Conservation (phyloP, 2,329 filamentous ascomycete genomes). For the Aureobasidium sp. region DNA sequence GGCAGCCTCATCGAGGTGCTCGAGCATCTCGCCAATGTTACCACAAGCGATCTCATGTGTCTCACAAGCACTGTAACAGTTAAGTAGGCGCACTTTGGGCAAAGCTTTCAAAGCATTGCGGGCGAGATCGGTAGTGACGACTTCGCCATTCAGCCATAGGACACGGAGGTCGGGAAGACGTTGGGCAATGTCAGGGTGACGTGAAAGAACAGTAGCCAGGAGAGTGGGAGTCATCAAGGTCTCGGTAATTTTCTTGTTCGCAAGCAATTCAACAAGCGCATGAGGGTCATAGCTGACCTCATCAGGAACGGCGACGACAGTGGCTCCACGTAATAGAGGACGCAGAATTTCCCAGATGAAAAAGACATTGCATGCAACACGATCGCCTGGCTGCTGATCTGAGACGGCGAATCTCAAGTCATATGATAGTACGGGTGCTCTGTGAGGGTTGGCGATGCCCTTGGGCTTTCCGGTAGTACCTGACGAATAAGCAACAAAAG, state of each 20-base stretch:
- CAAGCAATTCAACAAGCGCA: constrained; percentile 63
- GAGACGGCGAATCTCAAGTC: constrained; percentile 63
- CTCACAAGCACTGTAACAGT: constrained; percentile 77
- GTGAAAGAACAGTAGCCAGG: constrained; percentile 64
- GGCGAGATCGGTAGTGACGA: constrained; percentile 71
- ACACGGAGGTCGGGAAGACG: constrained; percentile 61
- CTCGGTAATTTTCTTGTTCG: constrained; percentile 62
- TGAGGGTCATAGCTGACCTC: constrained; percentile 71
- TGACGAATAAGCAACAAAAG: constrained; percentile 76
- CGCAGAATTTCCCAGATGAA: constrained; percentile 81
- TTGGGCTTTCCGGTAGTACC: constrained; percentile 75
- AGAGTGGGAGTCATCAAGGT: constrained; percentile 80
- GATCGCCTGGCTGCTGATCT: constrained; percentile 63
- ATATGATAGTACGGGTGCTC: constrained; percentile 67
- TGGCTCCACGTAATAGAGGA: constrained; percentile 67
- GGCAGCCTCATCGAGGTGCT: constrained; percentile 51
- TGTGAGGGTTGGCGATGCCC: constrained; percentile 72
- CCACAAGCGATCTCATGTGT: constrained; percentile 75
- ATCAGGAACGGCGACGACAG: constrained; percentile 68
- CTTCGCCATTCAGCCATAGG: constrained; percentile 76
- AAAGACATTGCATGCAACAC: constrained; percentile 83
- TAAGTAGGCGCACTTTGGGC: constrained; percentile 63
- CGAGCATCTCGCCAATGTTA: constrained; percentile 59
- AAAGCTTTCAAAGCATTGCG: constrained; percentile 60
- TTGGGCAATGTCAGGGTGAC: constrained; percentile 58